A percentile compares a stretch with the other conserved stretches of the same genome.
Evolutionary conservation across 2,329 filamentous ascomycete genomes (phyloP).

Genomic region (Arachnomyces sp.): DNA sequence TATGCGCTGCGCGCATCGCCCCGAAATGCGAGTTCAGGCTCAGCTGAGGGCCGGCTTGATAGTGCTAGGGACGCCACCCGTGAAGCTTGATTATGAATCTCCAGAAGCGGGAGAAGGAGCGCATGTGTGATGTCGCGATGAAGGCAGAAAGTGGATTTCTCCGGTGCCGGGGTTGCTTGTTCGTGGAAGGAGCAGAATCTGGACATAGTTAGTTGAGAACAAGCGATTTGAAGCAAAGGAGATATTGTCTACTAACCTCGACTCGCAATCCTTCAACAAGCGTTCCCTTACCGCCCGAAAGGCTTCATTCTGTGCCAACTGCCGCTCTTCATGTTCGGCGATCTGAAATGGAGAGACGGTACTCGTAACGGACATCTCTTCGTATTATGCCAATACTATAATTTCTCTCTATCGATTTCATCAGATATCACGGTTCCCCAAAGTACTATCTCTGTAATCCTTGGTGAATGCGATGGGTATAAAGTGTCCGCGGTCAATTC

Average conservation of each 20-base stretch:
- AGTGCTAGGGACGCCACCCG: slow-evolving; percentile 44
- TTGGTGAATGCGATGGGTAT: no score
- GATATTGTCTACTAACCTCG: slow-evolving; percentile 12
- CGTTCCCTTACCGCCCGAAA: slow-evolving; percentile 27
- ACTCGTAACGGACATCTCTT: slow-evolving; percentile 7
- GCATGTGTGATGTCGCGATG: slow-evolving; percentile 53
- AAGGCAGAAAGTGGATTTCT: slow-evolving; percentile 35
- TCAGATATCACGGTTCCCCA: no score
- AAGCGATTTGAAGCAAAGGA: slow-evolving; percentile 6
- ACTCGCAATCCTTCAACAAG: slow-evolving; percentile 16
- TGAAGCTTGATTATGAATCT: slow-evolving; percentile 48
- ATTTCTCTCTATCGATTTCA: no score
- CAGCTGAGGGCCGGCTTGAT: slow-evolving; percentile 39
- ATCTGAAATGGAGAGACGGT: slow-evolving; percentile 28
- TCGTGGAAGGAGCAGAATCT: slow-evolving; percentile 32
- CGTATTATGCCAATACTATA: no score
- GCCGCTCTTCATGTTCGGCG: slow-evolving; percentile 21
- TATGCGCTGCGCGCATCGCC: slow-evolving; percentile 50
- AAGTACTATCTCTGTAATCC: no score
- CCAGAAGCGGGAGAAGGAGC: slow-evolving; percentile 49
- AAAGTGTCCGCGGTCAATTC: no score
- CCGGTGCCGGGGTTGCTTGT: slow-evolving; percentile 21
- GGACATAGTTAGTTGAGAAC: background rate
- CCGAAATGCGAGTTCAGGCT: slow-evolving; percentile 50
- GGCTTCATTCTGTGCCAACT: slow-evolving; percentile 27